phyloP scores from a whole-genome alignment of 2,329 filamentous ascomycete species.

The Tetracladium maxilliforme region DNA sequence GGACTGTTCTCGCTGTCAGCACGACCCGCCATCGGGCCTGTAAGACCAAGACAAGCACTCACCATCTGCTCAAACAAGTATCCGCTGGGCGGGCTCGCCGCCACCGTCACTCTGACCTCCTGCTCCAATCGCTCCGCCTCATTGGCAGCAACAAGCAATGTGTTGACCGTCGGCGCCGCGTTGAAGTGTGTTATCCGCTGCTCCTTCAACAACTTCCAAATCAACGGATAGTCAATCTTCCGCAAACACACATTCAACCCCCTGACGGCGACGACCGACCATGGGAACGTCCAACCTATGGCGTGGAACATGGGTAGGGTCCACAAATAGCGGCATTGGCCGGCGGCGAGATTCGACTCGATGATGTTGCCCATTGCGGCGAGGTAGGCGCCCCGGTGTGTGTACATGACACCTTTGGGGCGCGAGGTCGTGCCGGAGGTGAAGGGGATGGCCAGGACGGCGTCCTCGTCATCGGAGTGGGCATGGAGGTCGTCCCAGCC shows the following conservation, averaged over 20 bases:
- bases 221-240: conserved; percentile 87
- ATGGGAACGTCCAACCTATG: conserved; percentile 72
- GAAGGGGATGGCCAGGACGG: conserved; percentile 76
- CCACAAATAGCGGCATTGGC: conserved; percentile 75
- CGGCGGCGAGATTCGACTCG: conserved; percentile 61
- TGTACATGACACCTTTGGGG: conserved; percentile 89
- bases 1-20: conserved; percentile 24
- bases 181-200: conserved; percentile 91
- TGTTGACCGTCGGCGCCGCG: conserved; percentile 93
- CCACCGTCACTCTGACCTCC: conserved; percentile 77
- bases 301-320: conserved; percentile 78
- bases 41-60: conserved; percentile 1
- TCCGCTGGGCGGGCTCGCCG: conserved; percentile 77
- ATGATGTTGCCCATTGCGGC: conserved; percentile 75
- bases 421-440: conserved; percentile 85
- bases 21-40: neutral
- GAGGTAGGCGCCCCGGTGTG: conserved; percentile 76
- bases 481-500: conserved; percentile 68
- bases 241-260: conserved; percentile 92
- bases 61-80: conserved; percentile 88
- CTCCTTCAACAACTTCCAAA: conserved; percentile 78
- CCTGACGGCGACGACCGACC: conserved; percentile 82
- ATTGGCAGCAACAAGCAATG: conserved; percentile 66
- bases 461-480: conserved; percentile 58
- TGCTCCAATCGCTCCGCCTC: conserved; percentile 57